Conservation (phyloP, 148 eudicot genomes). For the Rhododendron molle region DNA sequence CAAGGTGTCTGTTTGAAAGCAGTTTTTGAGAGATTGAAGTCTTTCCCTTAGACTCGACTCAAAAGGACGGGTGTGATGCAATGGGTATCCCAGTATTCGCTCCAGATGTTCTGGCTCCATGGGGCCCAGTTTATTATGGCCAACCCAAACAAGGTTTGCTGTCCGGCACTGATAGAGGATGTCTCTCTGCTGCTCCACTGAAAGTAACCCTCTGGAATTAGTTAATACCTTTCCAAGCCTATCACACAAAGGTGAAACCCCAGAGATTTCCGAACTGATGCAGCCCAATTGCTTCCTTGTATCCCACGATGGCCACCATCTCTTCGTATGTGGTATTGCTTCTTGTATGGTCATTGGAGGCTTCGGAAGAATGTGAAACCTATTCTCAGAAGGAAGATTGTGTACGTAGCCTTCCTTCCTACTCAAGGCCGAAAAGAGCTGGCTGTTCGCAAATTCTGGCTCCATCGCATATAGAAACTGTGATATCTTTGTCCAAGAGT, state of each 20-base stretch:
- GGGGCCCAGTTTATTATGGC: slow-evolving; percentile 52
- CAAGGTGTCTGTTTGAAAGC: slow-evolving; percentile 81
- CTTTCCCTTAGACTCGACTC: slow-evolving; percentile 50
- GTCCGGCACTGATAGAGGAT: slow-evolving; percentile 54
- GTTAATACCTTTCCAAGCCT: slow-evolving; percentile 43
- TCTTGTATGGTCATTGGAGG: slow-evolving; percentile 75
- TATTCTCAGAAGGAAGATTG: slow-evolving; percentile 64
- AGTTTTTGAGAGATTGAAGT: slow-evolving; percentile 50
- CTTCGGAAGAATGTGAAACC: slow-evolving; percentile 52
- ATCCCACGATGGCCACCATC: slow-evolving; percentile 96
- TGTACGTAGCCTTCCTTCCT: slow-evolving; percentile 88
- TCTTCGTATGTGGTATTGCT: slow-evolving; percentile 58
- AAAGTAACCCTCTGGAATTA: slow-evolving; percentile 44
- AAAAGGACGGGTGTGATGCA: slow-evolving; percentile 52
- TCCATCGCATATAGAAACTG: slow-evolving; percentile 61
- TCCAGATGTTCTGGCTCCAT: slow-evolving; percentile 72
- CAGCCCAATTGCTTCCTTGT: slow-evolving; percentile 66
- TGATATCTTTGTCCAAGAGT: slow-evolving; percentile 72
- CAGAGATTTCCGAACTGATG: slow-evolving; percentile 46
- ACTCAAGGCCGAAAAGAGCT: slow-evolving; percentile 65
- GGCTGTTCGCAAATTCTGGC: slow-evolving; percentile 67
- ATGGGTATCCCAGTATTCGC: slow-evolving; percentile 71
- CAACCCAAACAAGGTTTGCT: slow-evolving; percentile 76
- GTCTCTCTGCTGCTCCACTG: slow-evolving; percentile 57
- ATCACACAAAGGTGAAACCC: slow-evolving; percentile 49